These are phyloP conservation scores for Brassica hybrid DNA, from an alignment of 441 rosid genomes.

Conservation along the genomic window DNA sequence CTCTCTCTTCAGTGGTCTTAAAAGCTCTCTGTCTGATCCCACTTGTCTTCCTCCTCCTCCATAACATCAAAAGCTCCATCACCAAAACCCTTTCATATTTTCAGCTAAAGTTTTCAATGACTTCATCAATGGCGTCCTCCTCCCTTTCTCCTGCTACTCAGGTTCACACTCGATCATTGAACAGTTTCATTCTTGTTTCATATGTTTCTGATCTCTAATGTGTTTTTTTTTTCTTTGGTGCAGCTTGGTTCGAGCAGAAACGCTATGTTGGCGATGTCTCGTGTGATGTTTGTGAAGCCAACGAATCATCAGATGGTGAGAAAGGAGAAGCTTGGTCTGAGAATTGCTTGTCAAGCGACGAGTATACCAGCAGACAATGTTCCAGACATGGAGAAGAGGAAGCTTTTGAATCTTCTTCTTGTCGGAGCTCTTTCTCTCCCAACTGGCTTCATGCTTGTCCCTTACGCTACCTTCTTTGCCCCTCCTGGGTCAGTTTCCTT, in stretches of 20 bases:
- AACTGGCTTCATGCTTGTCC: slow-evolving; percentile 75
- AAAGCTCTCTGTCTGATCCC: slow-evolving; percentile 30
- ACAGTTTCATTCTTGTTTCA: background rate
- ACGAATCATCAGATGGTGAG: slow-evolving; percentile 46
- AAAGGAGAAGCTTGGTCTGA: slow-evolving; percentile 53
- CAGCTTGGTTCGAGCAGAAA: slow-evolving; percentile 78
- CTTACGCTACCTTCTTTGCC: slow-evolving; percentile 76
- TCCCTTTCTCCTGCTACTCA: slow-evolving; percentile 68
- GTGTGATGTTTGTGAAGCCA: slow-evolving; percentile 53
- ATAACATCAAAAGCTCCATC: slow-evolving; percentile 26
- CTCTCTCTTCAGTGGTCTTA: slow-evolving; percentile 49
- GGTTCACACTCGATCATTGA: slow-evolving; percentile 46
- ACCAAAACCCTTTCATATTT: slow-evolving; percentile 1
- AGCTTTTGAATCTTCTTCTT: slow-evolving; percentile 82
- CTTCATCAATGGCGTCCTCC: slow-evolving; percentile 69
- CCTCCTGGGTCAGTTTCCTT: slow-evolving; percentile 71
- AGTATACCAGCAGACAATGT: slow-evolving; percentile 79
- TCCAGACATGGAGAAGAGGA: slow-evolving; percentile 90
- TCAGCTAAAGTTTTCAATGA: no score
- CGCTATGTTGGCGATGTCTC: slow-evolving; percentile 58
- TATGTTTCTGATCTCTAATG: background rate
- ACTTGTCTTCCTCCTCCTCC: slow-evolving; percentile 39
- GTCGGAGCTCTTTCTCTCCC: slow-evolving; percentile 86
- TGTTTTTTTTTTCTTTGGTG: background rate
- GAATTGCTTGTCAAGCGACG: slow-evolving; percentile 75